Conservation (phyloP, 371 early-diverging fungal genomes). For the Syncephalastrum racemosum region DNA sequence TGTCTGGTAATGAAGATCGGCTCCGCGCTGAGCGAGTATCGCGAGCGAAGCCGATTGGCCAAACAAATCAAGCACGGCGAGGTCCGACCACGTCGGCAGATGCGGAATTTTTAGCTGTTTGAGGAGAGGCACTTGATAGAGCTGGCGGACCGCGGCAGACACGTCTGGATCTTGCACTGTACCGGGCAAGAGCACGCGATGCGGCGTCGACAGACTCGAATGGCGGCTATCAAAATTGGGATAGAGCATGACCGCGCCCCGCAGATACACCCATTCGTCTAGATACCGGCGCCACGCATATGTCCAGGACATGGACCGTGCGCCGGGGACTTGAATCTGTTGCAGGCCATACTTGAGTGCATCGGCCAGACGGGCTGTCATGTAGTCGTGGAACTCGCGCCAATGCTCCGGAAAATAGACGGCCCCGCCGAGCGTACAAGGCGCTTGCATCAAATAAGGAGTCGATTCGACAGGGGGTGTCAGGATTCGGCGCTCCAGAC, state of each 20-base stretch:
- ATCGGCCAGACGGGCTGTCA: conserved; percentile 53
- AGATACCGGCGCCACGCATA: conserved; percentile 62
- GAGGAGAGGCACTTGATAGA: conserved; percentile 54
- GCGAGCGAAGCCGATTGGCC: conserved; percentile 32
- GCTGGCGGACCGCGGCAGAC: conserved; percentile 16
- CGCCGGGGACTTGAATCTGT: conserved; percentile 39
- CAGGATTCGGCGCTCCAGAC: conserved; percentile 9
- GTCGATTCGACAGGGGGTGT: conserved; percentile 11
- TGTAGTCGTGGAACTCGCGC: conserved; percentile 66
- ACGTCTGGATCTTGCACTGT: not conserved
- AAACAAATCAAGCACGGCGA: conserved; percentile 54
- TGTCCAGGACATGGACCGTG: conserved; percentile 54
- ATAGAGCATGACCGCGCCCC: conserved; percentile 63
- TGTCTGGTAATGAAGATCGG: conserved; percentile 39
- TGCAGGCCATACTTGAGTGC: conserved; percentile 35
- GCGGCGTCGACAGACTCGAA: conserved; percentile 53
- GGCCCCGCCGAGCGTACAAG: conserved; percentile 46
- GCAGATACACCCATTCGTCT: conserved; percentile 61
- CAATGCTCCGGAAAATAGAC: conserved; percentile 68
- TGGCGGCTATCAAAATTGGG: conserved; percentile 49
- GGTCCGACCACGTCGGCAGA: conserved; percentile 25
- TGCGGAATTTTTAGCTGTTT: conserved; percentile 12
- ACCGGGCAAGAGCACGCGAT: conserved; percentile 42
- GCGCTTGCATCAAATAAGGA: conserved; percentile 53
- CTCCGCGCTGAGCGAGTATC: conserved; percentile 41